Conservation (phyloP, 2,329 filamentous ascomycete genomes). For the Calonectria crousiana region DNA sequence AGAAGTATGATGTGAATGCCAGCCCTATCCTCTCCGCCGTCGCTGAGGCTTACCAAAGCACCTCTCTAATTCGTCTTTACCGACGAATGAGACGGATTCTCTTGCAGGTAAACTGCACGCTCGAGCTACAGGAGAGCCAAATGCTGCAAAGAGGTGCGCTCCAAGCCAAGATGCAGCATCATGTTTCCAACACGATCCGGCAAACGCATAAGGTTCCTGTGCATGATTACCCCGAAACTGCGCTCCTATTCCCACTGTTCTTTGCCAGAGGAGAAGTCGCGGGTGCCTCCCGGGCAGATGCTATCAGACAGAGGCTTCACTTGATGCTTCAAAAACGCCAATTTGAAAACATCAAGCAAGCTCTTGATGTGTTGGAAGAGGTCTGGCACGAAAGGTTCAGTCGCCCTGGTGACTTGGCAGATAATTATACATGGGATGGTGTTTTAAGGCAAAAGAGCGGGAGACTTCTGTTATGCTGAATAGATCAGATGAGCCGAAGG, state of each 20-base stretch:
- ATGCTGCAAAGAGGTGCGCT: not conserved
- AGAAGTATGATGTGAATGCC: not conserved
- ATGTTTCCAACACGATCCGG: not conserved
- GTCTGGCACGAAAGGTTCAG: not conserved
- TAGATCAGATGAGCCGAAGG: not conserved
- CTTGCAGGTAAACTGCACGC: not conserved
- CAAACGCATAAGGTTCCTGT: not conserved
- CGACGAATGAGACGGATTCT: not conserved
- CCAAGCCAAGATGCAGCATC: not conserved
- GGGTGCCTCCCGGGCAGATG: not conserved
- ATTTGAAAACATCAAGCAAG: constrained; percentile 7
- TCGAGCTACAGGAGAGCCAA: not conserved
- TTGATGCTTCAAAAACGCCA: not conserved
- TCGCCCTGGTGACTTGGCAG: too few species aligned
- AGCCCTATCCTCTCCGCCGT: not conserved
- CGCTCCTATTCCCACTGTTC: constrained; percentile 7
- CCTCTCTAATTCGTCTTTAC: constrained; percentile 1
- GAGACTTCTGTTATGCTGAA: not conserved
- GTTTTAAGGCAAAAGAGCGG: not conserved
- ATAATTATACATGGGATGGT: not conserved
- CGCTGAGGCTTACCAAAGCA: not conserved
- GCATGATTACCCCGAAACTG: not conserved
- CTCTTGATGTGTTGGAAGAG: constrained; percentile 5
- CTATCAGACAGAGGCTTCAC: not conserved
- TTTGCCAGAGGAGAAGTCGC: constrained; percentile 3